Percentiles rank a stretch among this genome's conserved stretches.
phyloP scores from a whole-genome alignment of 257 asterid genomes.

The Handroanthus guayacan region DNA sequence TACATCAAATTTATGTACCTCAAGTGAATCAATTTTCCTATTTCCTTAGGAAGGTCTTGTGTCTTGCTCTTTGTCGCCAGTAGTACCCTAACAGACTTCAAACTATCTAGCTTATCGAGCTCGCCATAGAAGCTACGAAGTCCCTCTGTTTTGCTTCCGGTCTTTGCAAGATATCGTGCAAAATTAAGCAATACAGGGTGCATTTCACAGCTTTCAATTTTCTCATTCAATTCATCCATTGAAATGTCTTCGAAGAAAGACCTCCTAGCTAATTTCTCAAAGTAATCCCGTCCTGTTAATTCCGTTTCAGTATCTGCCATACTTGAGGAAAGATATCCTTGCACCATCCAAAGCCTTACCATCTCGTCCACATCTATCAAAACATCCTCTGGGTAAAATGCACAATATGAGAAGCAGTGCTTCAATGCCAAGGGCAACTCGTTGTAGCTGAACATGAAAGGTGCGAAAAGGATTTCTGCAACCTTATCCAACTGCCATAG shows the following conservation, averaged over 20 bases:
- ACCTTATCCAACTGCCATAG: slow-evolving; percentile 3
- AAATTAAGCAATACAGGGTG: slow-evolving; percentile 24
- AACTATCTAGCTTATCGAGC: background rate
- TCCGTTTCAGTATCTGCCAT: slow-evolving; percentile 26
- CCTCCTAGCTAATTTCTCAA: slow-evolving; percentile 4
- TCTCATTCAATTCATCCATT: background rate
- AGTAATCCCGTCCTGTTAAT: slow-evolving; percentile 32
- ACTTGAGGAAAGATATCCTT: slow-evolving; percentile 37
- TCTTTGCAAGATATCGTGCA: slow-evolving; percentile 1
- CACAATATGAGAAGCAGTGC: slow-evolving; percentile 52
- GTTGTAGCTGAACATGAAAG: slow-evolving; percentile 30
- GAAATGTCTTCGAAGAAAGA: slow-evolving; percentile 22
- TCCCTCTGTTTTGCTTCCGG: background rate
- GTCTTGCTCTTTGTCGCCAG: background rate
- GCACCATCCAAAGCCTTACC: slow-evolving; percentile 55
- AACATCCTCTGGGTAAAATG: slow-evolving; percentile 42
- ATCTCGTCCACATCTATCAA: slow-evolving; percentile 43
- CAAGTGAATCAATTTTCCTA: slow-evolving; percentile 26
- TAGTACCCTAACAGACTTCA: background rate
- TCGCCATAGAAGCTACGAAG: background rate
- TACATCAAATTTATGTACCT: slow-evolving; percentile 22
- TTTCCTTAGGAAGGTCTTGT: background rate
- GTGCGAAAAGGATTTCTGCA: background rate
- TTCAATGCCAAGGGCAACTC: slow-evolving; percentile 36
- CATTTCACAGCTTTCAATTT: background rate